Evolutionary conservation across 495 filamentous ascomycete species (phyloP).

Genomic region (Podospora fimiseda): DNA sequence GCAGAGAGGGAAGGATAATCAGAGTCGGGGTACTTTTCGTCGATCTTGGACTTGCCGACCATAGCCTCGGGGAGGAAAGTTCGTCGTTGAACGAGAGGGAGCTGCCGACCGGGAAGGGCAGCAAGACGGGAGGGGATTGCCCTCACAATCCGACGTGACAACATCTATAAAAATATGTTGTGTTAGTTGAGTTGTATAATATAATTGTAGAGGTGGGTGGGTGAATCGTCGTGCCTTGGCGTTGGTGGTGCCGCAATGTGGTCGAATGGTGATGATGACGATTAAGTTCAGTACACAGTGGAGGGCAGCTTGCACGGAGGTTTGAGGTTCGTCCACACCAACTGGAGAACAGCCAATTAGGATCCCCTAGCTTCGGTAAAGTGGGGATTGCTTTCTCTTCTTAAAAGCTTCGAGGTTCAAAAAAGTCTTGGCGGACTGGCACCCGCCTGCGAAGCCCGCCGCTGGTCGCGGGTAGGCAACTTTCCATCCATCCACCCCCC

Average conservation of each 20-base stretch:
- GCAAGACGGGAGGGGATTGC: slow-evolving; percentile 49
- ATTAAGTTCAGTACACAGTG: slow-evolving; percentile 11
- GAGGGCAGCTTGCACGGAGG: slow-evolving; percentile 5
- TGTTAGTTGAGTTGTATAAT: not conserved
- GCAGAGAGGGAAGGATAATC: slow-evolving; percentile 52
- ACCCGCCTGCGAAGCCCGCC: too few relatives aligned
- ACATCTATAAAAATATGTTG: slow-evolving; percentile 53
- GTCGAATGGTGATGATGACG: slow-evolving; percentile 16
- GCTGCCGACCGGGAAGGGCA: slow-evolving; percentile 36
- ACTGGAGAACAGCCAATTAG: too few relatives aligned
- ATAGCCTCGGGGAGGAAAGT: slow-evolving; percentile 41
- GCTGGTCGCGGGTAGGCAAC: too few relatives aligned
- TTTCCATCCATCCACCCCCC: too few relatives aligned
- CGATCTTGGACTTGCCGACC: slow-evolving; percentile 34
- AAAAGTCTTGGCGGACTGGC: too few relatives aligned
- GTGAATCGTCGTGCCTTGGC: slow-evolving; percentile 18
- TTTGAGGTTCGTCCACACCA: slow-evolving; percentile 1
- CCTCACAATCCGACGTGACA: slow-evolving; percentile 54
- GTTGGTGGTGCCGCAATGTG: slow-evolving; percentile 23
- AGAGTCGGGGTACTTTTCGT: slow-evolving; percentile 43
- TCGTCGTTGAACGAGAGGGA: slow-evolving; percentile 44
- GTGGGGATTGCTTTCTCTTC: too few relatives aligned
- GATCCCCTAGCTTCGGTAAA: too few relatives aligned
- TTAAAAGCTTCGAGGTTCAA: too few relatives aligned
- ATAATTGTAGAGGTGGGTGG: not conserved